Evolutionary conservation across 495 filamentous ascomycete species (phyloP).

Genomic region (Penicillium verhagenii): DNA sequence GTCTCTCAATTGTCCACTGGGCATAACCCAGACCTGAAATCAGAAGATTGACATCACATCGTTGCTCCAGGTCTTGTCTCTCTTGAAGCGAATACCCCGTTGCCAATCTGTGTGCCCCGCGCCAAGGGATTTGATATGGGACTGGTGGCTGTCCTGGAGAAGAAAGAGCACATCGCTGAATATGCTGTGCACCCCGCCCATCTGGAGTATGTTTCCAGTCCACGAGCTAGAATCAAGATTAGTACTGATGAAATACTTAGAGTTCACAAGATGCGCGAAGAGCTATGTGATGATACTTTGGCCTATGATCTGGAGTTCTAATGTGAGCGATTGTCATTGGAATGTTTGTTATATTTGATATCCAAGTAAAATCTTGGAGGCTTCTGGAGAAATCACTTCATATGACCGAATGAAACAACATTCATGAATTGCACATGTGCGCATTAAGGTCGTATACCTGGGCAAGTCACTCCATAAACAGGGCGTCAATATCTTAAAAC

Average conservation of each 20-base stretch:
- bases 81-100: constrained; percentile 28
- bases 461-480: neutral
- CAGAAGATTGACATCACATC: neutral
- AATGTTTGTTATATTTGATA: no score
- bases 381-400: no score
- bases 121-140: constrained; percentile 46
- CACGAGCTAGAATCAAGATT: no score
- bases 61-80: constrained; percentile 26
- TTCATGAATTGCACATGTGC: no score
- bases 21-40: neutral
- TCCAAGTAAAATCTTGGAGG: no score
- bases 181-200: constrained; percentile 43
- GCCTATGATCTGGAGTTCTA: constrained; percentile 47
- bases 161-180: constrained; percentile 31
- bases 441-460: no score
- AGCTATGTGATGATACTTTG: constrained; percentile 45
- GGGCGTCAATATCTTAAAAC: neutral
- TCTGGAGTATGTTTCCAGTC: constrained; percentile 30
- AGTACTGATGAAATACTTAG: no score
- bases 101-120: constrained; percentile 39
- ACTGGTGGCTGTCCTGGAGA: constrained; percentile 42
- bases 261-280: constrained; percentile 41
- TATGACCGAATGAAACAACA: no score
- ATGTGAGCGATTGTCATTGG: no score
- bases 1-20: no score